Evolutionary conservation across 2,329 filamentous ascomycete genomes (phyloP).

Genomic region (Pseudocercospora pini-densiflorae): DNA sequence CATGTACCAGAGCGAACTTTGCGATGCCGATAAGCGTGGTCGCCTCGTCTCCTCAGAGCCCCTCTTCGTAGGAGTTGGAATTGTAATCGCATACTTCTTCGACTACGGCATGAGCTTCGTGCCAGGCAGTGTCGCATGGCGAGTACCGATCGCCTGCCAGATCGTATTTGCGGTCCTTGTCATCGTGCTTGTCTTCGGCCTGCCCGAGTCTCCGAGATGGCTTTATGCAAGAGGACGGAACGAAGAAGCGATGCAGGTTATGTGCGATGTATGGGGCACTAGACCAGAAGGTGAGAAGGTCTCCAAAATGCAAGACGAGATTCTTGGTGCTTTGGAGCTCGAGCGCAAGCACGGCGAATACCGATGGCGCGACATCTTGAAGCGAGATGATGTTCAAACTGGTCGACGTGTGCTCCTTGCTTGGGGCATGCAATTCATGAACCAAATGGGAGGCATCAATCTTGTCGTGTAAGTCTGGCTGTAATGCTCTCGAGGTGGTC

Average conservation of each 20-base stretch:
- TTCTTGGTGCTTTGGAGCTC: constrained; percentile 43
- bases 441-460: constrained; percentile 42
- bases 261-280: constrained; percentile 41
- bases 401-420: constrained; percentile 44
- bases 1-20: constrained; percentile 45
- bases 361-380: constrained; percentile 46
- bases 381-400: constrained; percentile 47
- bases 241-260: constrained; percentile 40
- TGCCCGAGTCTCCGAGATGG: constrained; percentile 48
- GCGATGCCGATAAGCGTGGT: constrained; percentile 40
- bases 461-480: constrained; percentile 40
- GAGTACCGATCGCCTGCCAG: constrained; percentile 54
- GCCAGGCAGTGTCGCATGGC: constrained; percentile 51
- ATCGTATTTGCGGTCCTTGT: constrained; percentile 45
- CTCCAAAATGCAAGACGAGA: constrained; percentile 39
- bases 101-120: constrained; percentile 46
- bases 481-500: not conserved
- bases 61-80: constrained; percentile 42
- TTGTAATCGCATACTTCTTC: constrained; percentile 41
- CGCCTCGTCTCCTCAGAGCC: constrained; percentile 41
- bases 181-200: constrained; percentile 45
- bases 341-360: constrained; percentile 46
- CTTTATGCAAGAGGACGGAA: constrained; percentile 41
- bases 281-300: constrained; percentile 36
- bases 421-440: constrained; percentile 37